Evolutionary conservation across 2,329 filamentous ascomycete species (phyloP).

Genomic region (Shiraia sp.): DNA sequence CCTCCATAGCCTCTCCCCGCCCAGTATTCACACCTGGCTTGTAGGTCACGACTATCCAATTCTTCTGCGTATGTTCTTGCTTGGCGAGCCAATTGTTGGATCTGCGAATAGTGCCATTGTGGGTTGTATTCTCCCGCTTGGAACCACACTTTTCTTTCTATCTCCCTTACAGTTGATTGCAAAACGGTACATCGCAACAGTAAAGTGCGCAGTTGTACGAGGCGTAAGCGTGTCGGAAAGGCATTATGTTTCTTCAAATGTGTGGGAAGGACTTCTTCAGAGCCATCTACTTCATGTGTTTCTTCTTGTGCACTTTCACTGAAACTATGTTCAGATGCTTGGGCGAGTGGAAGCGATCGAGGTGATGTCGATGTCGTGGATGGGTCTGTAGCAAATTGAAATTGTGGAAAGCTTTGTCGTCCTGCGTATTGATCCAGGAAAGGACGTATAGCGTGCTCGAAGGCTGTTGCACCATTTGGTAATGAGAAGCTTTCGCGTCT

Average conservation of each 20-base stretch:
- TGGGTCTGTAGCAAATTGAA: background rate
- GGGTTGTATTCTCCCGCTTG: background rate
- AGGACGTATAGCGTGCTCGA: conserved; percentile 10
- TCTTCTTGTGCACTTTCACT: background rate
- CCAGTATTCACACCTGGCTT: conserved; percentile 26
- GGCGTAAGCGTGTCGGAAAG: conserved; percentile 2
- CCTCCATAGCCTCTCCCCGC: conserved; percentile 16
- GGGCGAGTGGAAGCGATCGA: no score
- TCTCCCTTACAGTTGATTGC: conserved; percentile 1
- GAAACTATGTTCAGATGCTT: background rate
- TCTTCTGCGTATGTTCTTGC: conserved; percentile 12
- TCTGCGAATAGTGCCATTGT: conserved; percentile 3
- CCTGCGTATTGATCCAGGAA: background rate
- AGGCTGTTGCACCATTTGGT: conserved; percentile 1
- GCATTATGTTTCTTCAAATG: background rate
- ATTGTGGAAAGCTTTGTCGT: background rate
- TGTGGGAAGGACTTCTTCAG: background rate
- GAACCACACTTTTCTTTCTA: conserved; percentile 3
- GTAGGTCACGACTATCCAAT: conserved; percentile 10
- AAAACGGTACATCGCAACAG: conserved; percentile 21
- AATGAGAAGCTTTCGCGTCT: no score
- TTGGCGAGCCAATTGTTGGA: conserved; percentile 5
- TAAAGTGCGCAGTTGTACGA: conserved; percentile 7
- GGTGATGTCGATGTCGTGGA: background rate
- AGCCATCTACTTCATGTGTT: background rate